Evolutionary conservation across 1,139 yeast species (phyloP), one percentile per base, ranked within the genome.

Genomic region (Hemisphaericaspora lyxosophila): DNA sequence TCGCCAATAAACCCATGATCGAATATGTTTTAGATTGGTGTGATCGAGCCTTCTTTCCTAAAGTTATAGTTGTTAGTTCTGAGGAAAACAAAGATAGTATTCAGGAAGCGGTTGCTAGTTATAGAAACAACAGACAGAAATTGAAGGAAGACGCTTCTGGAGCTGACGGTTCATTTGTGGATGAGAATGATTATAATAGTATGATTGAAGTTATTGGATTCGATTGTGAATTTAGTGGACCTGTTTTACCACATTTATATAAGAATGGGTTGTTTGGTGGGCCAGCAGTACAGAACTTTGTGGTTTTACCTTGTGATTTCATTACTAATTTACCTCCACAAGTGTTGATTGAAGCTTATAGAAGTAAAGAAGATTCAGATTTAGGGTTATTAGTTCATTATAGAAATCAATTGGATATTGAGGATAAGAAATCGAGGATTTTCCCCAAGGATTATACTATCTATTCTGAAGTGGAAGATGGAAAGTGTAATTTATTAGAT

Each of bases 21-120:
- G 83, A 83, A 49, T 85, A 88, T 55, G 95, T 86, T 3, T 70
- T 94, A 33, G 90, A 85, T 49, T 94, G 97, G 97, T 89, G 97
- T 69, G 88, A 83, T 53, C 73, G 75, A 55, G 97, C 95, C 2
- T 83, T 84, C 44, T 85, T 87, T 57, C 75, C 78, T 28, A 77
- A 74, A 40, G 71, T 72, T 20, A 62, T 75, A 3, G 55, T 72
- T 12, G 63, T 71, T 2, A 59, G 66, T 18, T 62, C 63, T 34
- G 54, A 54, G 17, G 64, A 55, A 4, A 48, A 61, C 17, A 47
- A 48, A 19, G 61, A 53, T 3, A 61, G 51, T 14, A 57, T 71
- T 6, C 47, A 46, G 18, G 41, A 35, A 4, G 73, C 83, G 13
- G 70, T 84, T 29, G 70, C 79, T 12, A 75, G 73, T 5, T 75